Evolutionary conservation across 441 rosid genomes (phyloP), one percentile per base, ranked within the genome.

Genomic region (Mallotus japonicus): DNA sequence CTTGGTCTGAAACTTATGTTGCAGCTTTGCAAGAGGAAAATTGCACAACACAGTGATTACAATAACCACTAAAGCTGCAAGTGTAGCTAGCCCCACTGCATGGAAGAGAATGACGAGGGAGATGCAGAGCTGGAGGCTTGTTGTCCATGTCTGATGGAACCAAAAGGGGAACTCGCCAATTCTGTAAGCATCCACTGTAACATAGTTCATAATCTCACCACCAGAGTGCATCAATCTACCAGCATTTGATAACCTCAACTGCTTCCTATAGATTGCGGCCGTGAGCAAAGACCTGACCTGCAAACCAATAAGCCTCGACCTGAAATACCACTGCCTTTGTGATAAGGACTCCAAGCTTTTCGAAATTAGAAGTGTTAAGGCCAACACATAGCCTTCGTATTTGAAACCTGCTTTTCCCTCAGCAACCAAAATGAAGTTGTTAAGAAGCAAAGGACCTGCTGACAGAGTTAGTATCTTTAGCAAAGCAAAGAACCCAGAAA

Each of bases 101-200:
- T 78, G 86, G 87, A 88, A 89, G 51, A 96, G 90, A 71, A 96
- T 90, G 62, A 80, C 73, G 0, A 96, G 81, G 6, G 97, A 91
- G 4, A 96, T 78, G 65, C 92, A 84, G 28, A 96, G 88, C 85
- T 93, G 98, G 69, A 96, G 86, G 79, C 88, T 81, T 42, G 99
- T 96, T 1, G 98, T 84, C 99, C 99, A 96, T 57, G 89, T 90
- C 85, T 93, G 97, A 70, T 95, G 99, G 76, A 90, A 86, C 99
- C 98, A 95, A 76, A 85, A 95, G 3, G 99, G 97, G 70, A 93
- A 95, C 44, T 95, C 99, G 6, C 99, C 99, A 19, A 95, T 88
- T 71, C 97, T 82, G 53, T 92, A 93, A 16, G 99, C 97, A 87
- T 95, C 99, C 1, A 92, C 96, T 0, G 94, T 86, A 3, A 92